Evolutionary conservation across 2,329 filamentous ascomycete genomes (phyloP).

Genomic region (Fusarium pseudograminearum): DNA sequence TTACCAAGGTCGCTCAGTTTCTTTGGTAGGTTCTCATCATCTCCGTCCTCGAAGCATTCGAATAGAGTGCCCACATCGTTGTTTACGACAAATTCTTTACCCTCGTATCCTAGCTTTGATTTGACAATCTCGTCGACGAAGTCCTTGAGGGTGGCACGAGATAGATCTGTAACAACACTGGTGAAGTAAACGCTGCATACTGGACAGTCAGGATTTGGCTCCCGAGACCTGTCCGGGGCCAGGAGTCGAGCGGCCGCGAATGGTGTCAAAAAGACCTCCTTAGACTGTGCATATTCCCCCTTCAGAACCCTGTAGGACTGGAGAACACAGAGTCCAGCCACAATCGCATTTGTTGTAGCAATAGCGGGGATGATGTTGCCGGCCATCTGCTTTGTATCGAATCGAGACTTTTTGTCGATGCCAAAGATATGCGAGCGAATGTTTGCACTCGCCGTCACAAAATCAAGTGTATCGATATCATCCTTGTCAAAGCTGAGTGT

Average conservation of each 20-base stretch:
- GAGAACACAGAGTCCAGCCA: conserved; percentile 90
- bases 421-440: conserved; percentile 89
- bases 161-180: conserved; percentile 74
- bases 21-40: conserved; percentile 86
- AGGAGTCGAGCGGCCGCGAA: conserved; percentile 69
- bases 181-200: conserved; percentile 83
- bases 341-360: conserved; percentile 97
- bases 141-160: conserved; percentile 79
- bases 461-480: conserved; percentile 93
- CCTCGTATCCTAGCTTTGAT: conserved; percentile 77
- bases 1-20: conserved; percentile 80
- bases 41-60: conserved; percentile 68
- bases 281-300: conserved; percentile 76
- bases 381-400: conserved; percentile 99
- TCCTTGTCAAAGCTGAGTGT: conserved; percentile 95
- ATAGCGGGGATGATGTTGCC: conserved; percentile 99
- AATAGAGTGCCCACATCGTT: conserved; percentile 84
- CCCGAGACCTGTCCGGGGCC: conserved; percentile 66
- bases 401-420: conserved; percentile 89
- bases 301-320: conserved; percentile 92
- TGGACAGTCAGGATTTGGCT: conserved; percentile 84
- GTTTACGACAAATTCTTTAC: conserved; percentile 81
- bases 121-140: conserved; percentile 81
- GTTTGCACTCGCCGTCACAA: conserved; percentile 91
- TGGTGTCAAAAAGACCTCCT: conserved; percentile 86